Percentiles rank a stretch among this genome's conserved stretches.
phyloP scores from a whole-genome alignment of 805 yeast genomes.

The Barnettozyma salicaria region DNA sequence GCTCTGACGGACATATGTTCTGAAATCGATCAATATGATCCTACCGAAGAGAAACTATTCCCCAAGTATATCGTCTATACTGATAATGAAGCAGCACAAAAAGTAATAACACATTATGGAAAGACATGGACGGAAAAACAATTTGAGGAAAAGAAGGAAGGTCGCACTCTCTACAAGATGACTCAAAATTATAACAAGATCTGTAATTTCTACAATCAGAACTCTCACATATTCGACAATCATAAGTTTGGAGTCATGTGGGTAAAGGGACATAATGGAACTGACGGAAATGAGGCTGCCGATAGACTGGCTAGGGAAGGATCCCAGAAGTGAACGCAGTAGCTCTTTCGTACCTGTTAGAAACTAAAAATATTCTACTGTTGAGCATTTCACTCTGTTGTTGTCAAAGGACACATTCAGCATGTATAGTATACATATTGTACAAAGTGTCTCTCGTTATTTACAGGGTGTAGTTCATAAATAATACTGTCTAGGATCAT shows the following conservation, averaged over 20 bases:
- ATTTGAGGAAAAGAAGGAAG: conserved; percentile 38
- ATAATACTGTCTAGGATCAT: conserved; percentile 10
- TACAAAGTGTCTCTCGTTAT: background rate
- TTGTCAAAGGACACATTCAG: conserved; percentile 29
- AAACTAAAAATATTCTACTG: background rate
- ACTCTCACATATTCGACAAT: conserved; percentile 23
- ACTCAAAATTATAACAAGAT: conserved; percentile 38
- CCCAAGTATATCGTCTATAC: conserved; percentile 43
- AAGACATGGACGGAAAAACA: conserved; percentile 50
- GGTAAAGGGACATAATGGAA: conserved; percentile 70
- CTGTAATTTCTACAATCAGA: conserved; percentile 30
- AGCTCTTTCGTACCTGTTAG: background rate
- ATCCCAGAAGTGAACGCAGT: conserved; percentile 31
- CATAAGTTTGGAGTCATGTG: conserved; percentile 44
- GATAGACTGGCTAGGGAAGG: conserved; percentile 68
- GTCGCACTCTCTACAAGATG: conserved; percentile 29
- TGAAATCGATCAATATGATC: conserved; percentile 27
- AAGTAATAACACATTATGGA: conserved; percentile 53
- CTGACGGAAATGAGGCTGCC: conserved; percentile 69
- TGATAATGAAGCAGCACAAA: conserved; percentile 66
- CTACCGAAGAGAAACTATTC: conserved; percentile 13
- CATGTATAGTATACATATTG: conserved; percentile 77
- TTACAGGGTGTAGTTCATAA: conserved; percentile 1
- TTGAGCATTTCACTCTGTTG: background rate
- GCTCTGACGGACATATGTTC: conserved; percentile 42